Evolutionary conservation across 2,329 filamentous ascomycete species (phyloP).

Genomic region (Colletotrichum cuscutae): DNA sequence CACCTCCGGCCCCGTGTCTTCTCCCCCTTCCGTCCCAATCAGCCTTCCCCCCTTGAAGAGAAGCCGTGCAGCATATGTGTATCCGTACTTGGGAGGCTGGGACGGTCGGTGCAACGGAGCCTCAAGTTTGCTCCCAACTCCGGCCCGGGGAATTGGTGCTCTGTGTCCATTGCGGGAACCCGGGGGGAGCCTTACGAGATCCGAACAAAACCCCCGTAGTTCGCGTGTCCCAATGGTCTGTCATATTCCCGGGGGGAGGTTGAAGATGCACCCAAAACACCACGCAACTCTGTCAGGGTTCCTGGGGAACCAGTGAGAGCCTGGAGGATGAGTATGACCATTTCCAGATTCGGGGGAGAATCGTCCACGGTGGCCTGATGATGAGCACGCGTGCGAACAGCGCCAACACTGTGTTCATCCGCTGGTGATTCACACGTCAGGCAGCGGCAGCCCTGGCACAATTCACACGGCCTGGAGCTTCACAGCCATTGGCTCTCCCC

Average conservation of each 20-base stretch:
- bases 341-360: conserved; percentile 19
- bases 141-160: not conserved
- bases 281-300: not conserved
- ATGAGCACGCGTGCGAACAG: not conserved
- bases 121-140: conserved; percentile 12
- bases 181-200: not conserved
- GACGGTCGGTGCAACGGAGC: conserved; percentile 7
- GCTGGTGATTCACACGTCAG: accelerated
- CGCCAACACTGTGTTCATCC: not conserved
- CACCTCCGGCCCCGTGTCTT: conserved; percentile 24
- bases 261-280: not conserved
- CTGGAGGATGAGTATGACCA: conserved; percentile 27
- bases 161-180: not conserved
- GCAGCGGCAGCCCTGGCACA: not conserved
- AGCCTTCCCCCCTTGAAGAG: not conserved
- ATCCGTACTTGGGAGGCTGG: conserved; percentile 14
- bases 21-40: not conserved
- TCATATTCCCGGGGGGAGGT: not conserved
- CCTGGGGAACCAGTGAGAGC: conserved; percentile 20
- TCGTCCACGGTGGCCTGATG: conserved; percentile 28
- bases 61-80: not conserved
- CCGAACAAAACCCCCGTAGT: not conserved
- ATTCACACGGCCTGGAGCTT: conserved; percentile 36
- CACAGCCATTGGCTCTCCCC: conserved; percentile 3
- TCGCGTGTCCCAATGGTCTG: conserved; percentile 2